phyloP scores from a whole-genome alignment of 192 early-diverging fungal genomes.

The Lobosporangium transversale region DNA sequence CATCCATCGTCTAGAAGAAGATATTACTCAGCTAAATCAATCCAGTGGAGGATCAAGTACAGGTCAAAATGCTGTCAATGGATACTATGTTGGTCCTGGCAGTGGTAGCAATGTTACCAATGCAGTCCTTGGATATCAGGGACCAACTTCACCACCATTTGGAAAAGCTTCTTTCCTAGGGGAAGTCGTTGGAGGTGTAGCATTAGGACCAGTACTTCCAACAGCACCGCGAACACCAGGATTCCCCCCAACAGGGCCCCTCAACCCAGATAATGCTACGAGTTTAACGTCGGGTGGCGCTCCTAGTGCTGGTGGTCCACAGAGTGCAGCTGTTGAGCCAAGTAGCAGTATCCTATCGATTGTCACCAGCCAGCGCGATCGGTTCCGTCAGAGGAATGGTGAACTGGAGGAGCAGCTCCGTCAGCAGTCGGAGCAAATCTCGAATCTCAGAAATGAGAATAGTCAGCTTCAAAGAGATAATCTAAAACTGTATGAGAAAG shows the following conservation, averaged over 20 bases:
- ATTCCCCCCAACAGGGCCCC: conserved; percentile 23
- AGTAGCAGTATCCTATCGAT: conserved; percentile 80
- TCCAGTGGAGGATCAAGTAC: not conserved
- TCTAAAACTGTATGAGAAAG: conserved; percentile 88
- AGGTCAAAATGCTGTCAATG: conserved; percentile 6
- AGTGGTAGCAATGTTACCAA: not conserved
- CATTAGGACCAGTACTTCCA: conserved; percentile 30
- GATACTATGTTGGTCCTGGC: conserved; percentile 18
- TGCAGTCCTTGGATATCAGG: conserved; percentile 8
- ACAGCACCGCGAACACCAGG: conserved; percentile 27
- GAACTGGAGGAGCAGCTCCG: conserved; percentile 83
- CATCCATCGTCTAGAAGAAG: conserved; percentile 63
- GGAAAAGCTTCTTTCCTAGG: conserved; percentile 30
- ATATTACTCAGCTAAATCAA: conserved; percentile 61
- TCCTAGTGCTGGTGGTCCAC: not conserved
- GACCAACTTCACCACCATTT: conserved; percentile 40
- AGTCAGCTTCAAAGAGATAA: conserved; percentile 84
- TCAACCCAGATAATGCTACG: conserved; percentile 9
- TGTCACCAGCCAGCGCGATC: conserved; percentile 87
- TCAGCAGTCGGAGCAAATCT: conserved; percentile 53
- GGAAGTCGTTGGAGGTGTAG: conserved; percentile 43
- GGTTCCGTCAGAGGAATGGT: conserved; percentile 88
- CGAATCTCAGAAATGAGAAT: conserved; percentile 70
- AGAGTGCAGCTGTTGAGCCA: conserved; percentile 25
- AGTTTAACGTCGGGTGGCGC: conserved; percentile 2